Evolutionary conservation across 2,329 filamentous ascomycete species (phyloP).

Genomic region (Myriangium duriaei): DNA sequence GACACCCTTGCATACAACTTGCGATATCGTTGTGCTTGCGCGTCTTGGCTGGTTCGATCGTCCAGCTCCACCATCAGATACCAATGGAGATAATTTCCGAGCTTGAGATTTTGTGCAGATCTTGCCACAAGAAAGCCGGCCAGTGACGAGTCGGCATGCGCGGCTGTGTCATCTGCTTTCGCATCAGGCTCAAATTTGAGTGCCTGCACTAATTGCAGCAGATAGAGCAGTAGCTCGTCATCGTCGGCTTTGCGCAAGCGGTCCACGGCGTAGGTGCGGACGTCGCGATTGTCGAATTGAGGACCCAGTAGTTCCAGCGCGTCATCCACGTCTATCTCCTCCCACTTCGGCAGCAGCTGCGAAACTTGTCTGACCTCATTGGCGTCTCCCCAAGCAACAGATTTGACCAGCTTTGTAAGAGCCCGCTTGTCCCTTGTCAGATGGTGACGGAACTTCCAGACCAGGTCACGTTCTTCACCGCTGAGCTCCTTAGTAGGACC

Average conservation of each 20-base stretch:
- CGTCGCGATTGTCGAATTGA: constrained; percentile 75
- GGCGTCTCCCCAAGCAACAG: constrained; percentile 82
- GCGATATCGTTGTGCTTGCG: constrained; percentile 51
- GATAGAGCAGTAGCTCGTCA: constrained; percentile 77
- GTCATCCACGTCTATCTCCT: constrained; percentile 92
- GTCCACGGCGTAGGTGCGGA: constrained; percentile 87
- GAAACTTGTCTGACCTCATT: constrained; percentile 80
- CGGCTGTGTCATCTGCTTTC: constrained; percentile 41
- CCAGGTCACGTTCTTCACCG: constrained; percentile 83
- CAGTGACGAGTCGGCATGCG: constrained; percentile 62
- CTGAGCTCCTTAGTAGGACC: constrained; percentile 81
- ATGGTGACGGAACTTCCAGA: constrained; percentile 97
- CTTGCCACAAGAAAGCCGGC: constrained; percentile 80
- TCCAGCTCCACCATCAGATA: constrained; percentile 97
- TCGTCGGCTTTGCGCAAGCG: constrained; percentile 85
- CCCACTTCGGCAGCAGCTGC: constrained; percentile 84
- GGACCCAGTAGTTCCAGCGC: constrained; percentile 87
- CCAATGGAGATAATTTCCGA: constrained; percentile 96
- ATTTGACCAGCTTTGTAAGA: constrained; percentile 95
- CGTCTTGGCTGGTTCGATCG: constrained; percentile 45
- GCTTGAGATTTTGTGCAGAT: constrained; percentile 73
- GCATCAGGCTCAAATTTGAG: constrained; percentile 76
- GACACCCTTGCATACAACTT: constrained; percentile 86
- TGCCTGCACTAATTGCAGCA: constrained; percentile 89
- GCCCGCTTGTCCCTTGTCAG: constrained; percentile 75